phyloP scores from a whole-genome alignment of 2,329 filamentous ascomycete genomes.

The Exophiala xenobiotica region DNA sequence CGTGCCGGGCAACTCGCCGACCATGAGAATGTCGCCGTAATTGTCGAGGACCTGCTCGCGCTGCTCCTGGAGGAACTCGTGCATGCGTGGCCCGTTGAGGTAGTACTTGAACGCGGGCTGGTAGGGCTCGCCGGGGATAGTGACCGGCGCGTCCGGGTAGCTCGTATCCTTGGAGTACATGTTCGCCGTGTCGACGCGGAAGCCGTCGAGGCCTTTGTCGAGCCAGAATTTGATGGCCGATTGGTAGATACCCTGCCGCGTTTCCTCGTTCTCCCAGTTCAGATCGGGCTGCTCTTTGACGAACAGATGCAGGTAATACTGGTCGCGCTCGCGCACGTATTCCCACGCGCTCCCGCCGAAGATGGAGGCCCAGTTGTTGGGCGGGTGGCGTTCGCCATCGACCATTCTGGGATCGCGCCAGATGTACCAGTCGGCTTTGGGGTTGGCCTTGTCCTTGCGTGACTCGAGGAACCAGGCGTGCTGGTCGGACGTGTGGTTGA shows the following conservation, averaged over 20 bases:
- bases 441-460: conserved; percentile 37
- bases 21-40: conserved; percentile 60
- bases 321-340: conserved; percentile 28
- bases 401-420: conserved; percentile 62
- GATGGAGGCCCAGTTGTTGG: conserved; percentile 56
- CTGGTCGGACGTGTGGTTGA: conserved; percentile 69
- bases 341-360: conserved; percentile 39
- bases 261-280: conserved; percentile 70
- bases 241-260: conserved; percentile 65
- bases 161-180: conserved; percentile 30
- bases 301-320: conserved; percentile 75
- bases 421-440: conserved; percentile 64
- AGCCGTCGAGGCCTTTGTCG: conserved; percentile 66
- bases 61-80: conserved; percentile 58
- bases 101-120: conserved; percentile 55
- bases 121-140: conserved; percentile 41
- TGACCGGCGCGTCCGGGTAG: conserved; percentile 35
- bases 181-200: conserved; percentile 57
- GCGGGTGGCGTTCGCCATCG: conserved; percentile 56
- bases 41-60: conserved; percentile 53
- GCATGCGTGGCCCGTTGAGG: conserved; percentile 57
- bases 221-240: conserved; percentile 73
- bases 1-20: conserved; percentile 58
- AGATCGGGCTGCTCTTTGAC: conserved; percentile 71
- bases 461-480: conserved; percentile 61